Base-by-base conservation (phyloP, 805 yeast genomes). In the Saturnispora saitoi region DNA sequence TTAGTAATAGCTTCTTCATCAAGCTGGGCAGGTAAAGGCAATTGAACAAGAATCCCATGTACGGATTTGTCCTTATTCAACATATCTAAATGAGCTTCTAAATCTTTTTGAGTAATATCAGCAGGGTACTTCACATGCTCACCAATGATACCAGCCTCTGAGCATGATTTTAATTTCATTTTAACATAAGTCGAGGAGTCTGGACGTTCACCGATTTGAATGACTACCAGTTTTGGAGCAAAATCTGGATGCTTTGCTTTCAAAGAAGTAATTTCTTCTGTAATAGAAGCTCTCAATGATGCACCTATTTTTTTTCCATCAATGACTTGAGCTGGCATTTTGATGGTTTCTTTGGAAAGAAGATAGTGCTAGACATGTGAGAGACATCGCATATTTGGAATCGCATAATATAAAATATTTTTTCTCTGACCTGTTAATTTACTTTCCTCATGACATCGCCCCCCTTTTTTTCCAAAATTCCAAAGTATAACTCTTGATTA, bases 101-200 rank as follows among this genome's bases (percentile, higher is more conserved):
- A 63, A 26, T 76, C 81, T 30, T 68, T 71, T 66, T 90, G 83
- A 10, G 81, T 54, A 47, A 81, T 76, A 32, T 72, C 69, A 46
- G 78, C 88, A 34, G 80, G 79, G 52, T 87, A 76, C 54, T 80
- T 81, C 56, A 82, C 63, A 50, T 86, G 70, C 22, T 73, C 74
- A 50, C 93, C 87, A 32, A 69, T 70, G 49, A 93, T 83, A 50
- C 83, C 82, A 29, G 95, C 90, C 53, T 86, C 90, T 43, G 76
- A 70, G 31, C 96, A 95, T 12, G 96, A 95, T 70, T 86, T 89
- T 56, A 86, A 73, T 68, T 91, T 91, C 83, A 90, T 86, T 54
- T 83, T 78, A 48, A 91, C 97, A 68, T 91, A 91, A 10, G 96
- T 86, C 12, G 86, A 77, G 2, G 96, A 86, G 63, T 91, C 99